These are phyloP conservation scores for Aspergillus pseudotamarii DNA, from an alignment of 2,329 filamentous ascomycete genomes.

Conservation along the genomic window DNA sequence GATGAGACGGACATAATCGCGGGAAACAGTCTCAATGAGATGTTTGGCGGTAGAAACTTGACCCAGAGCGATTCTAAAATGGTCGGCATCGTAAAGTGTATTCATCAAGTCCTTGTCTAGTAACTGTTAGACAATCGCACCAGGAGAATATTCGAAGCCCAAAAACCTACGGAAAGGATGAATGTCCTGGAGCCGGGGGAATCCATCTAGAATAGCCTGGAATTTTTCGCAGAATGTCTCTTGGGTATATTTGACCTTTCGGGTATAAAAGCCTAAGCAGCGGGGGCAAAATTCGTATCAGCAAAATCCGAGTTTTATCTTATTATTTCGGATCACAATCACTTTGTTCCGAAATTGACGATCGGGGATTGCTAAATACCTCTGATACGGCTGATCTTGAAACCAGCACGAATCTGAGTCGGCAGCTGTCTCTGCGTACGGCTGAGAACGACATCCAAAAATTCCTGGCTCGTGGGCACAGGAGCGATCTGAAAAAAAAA, in stretches of 20 bases:
- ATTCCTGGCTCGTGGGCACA: conserved; percentile 90
- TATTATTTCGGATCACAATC: background rate
- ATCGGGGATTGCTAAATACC: conserved; percentile 35
- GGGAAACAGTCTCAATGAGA: conserved; percentile 90
- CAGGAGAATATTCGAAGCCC: conserved; percentile 17
- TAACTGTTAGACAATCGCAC: conserved; percentile 18
- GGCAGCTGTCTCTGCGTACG: conserved; percentile 90
- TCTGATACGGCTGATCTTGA: conserved; percentile 93
- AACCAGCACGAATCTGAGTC: conserved; percentile 92
- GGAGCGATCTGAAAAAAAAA: conserved; percentile 68
- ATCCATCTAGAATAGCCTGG: conserved; percentile 84
- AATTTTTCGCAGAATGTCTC: conserved; percentile 98
- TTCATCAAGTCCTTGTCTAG: conserved; percentile 81
- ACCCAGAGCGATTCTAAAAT: conserved; percentile 94
- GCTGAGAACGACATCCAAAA: conserved; percentile 94
- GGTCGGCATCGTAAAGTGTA: conserved; percentile 97
- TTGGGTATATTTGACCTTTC: conserved; percentile 97
- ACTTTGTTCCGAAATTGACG: background rate
- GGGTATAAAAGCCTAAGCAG: conserved; percentile 78
- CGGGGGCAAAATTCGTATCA: conserved; percentile 28
- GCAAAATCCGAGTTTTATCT: conserved; percentile 19
- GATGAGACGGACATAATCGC: conserved; percentile 93
- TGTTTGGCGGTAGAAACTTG: conserved; percentile 96
- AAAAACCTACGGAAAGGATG: conserved; percentile 79
- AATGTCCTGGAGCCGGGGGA: conserved; percentile 89